Evolutionary conservation across 148 eudicot species (phyloP).

Genomic region (Gaultheria prostrata): DNA sequence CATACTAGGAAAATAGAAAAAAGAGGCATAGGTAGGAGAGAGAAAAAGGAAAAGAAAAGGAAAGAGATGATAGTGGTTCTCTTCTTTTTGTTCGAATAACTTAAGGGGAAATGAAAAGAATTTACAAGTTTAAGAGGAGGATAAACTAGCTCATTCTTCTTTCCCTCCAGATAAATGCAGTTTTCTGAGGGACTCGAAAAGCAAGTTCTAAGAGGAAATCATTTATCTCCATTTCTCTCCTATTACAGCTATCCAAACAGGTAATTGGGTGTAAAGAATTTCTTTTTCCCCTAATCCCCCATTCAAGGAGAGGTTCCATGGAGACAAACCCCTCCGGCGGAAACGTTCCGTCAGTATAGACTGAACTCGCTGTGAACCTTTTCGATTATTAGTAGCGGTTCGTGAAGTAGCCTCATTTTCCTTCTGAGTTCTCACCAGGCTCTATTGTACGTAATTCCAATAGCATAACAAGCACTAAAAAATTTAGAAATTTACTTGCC

Average conservation of each 20-base stretch:
- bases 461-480: background rate
- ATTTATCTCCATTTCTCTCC: background rate
- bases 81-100: background rate
- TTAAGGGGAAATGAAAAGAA: background rate
- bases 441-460: background rate
- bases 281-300: background rate
- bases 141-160: background rate
- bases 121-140: background rate
- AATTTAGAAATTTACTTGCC: constrained; percentile 2
- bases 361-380: too few species aligned
- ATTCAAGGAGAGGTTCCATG: background rate
- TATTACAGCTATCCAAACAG: background rate
- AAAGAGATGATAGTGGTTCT: background rate
- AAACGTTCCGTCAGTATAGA: too few species aligned
- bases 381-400: too few species aligned
- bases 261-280: background rate
- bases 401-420: too few species aligned
- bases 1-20: background rate
- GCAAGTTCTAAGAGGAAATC: background rate
- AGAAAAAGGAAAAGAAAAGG: background rate
- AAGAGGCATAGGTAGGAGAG: background rate
- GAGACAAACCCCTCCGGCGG: too few species aligned
- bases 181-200: background rate
- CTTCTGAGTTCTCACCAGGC: background rate
- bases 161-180: background rate